Percentiles rank a stretch among this genome's conserved stretches.
phyloP scores from a whole-genome alignment of 495 filamentous ascomycete genomes.

The Aspergillus leporis region DNA sequence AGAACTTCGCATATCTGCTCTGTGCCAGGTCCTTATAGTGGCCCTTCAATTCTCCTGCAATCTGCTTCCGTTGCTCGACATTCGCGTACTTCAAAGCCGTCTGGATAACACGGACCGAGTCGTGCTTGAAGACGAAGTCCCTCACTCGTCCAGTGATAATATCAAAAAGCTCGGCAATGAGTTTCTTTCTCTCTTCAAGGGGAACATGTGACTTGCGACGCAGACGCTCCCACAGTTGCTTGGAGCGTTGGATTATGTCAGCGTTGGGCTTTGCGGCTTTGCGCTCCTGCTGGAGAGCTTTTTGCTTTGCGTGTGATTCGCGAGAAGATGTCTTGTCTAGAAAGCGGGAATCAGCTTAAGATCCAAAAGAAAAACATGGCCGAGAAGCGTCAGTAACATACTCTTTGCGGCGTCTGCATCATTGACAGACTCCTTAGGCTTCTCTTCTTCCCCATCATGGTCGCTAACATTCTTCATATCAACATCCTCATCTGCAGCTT shows the following conservation, averaged over 20 bases:
- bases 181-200: slow-evolving; percentile 76
- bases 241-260: slow-evolving; percentile 82
- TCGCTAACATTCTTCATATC: slow-evolving; percentile 38
- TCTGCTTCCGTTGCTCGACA: slow-evolving; percentile 75
- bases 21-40: slow-evolving; percentile 83
- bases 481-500: slow-evolving; percentile 34
- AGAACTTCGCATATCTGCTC: slow-evolving; percentile 93
- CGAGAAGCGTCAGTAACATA: slow-evolving; percentile 23
- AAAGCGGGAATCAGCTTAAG: neutral
- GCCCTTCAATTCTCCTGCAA: slow-evolving; percentile 84
- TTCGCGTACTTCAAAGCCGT: slow-evolving; percentile 95
- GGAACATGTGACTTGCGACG: slow-evolving; percentile 90
- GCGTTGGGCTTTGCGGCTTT: slow-evolving; percentile 91
- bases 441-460: slow-evolving; percentile 29
- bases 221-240: slow-evolving; percentile 95
- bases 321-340: slow-evolving; percentile 53
- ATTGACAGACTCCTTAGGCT: slow-evolving; percentile 22
- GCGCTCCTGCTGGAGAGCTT: slow-evolving; percentile 80
- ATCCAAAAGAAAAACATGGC: neutral
- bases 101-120: slow-evolving; percentile 91
- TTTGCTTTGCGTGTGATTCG: slow-evolving; percentile 92
- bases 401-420: slow-evolving; percentile 29
- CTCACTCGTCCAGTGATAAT: slow-evolving; percentile 88
- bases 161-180: slow-evolving; percentile 84
- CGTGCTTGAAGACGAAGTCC: slow-evolving; percentile 98